Percentiles rank a stretch among this genome's conserved stretches.
phyloP scores from a whole-genome alignment of 78 protist genomes.

The slime mould (Dictyostelium discoideum) region dicty_2.7 NC_007090.3:5331001-5331500 shows the following conservation, averaged over 20 bases:
- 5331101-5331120: too few species aligned
- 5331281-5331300: too few species aligned
- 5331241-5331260: background rate
- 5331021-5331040: too few species aligned
- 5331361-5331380: background rate
- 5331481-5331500: background rate
- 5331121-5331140: constrained; percentile 85
- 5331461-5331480: constrained; percentile 15
- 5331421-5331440: constrained; percentile 86
- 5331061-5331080: constrained; percentile 69
- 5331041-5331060: too few species aligned
- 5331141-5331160: constrained; percentile 30
- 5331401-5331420: constrained; percentile 88
- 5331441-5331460: constrained; percentile 54
- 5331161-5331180: too few species aligned
- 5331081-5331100: too few species aligned
- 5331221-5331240: background rate
- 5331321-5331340: too few species aligned
- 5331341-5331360: too few species aligned
- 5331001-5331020: too few species aligned
- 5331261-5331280: background rate
- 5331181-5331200: background rate
- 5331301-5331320: background rate
- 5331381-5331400: constrained; percentile 82
- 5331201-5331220: constrained; percentile 65